Percentiles rank a stretch among this genome's conserved stretches.
phyloP scores from a whole-genome alignment of 2,329 filamentous ascomycete genomes.

The Mycosphaerelloides madeirae region DNA sequence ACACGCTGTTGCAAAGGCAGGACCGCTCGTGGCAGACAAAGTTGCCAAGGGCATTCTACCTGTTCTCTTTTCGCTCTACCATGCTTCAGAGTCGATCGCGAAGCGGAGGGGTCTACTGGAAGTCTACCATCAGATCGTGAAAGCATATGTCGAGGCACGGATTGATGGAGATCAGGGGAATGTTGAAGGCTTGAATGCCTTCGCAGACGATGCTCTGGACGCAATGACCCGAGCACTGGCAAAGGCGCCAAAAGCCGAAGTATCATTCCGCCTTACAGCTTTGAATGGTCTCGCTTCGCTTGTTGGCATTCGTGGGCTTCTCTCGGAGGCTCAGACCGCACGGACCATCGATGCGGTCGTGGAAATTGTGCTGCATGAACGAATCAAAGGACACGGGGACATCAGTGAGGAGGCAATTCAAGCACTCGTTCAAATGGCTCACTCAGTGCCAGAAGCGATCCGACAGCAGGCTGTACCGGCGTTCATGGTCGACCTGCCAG shows the following conservation, averaged over 20 bases:
- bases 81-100: conserved; percentile 56
- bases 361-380: conserved; percentile 57
- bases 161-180: conserved; percentile 43
- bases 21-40: conserved; percentile 51
- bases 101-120: conserved; percentile 61
- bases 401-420: conserved; percentile 56
- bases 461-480: conserved; percentile 62
- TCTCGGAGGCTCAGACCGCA: conserved; percentile 40
- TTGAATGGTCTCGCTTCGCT: conserved; percentile 43
- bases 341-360: conserved; percentile 57
- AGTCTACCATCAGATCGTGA: conserved; percentile 54
- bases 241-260: conserved; percentile 43
- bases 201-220: conserved; percentile 39
- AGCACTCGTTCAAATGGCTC: conserved; percentile 57
- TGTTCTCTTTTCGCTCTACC: conserved; percentile 55
- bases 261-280: conserved; percentile 46
- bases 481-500: conserved; percentile 61
- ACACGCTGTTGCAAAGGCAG: conserved; percentile 52
- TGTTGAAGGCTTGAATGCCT: conserved; percentile 38
- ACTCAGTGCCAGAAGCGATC: conserved; percentile 57
- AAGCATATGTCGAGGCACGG: conserved; percentile 48
- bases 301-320: conserved; percentile 37
- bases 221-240: conserved; percentile 41
- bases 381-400: conserved; percentile 52
- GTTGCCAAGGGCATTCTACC: conserved; percentile 55